Evolutionary conservation across 148 eudicot species (phyloP).

Genomic region (Diospyros kaki): DNA sequence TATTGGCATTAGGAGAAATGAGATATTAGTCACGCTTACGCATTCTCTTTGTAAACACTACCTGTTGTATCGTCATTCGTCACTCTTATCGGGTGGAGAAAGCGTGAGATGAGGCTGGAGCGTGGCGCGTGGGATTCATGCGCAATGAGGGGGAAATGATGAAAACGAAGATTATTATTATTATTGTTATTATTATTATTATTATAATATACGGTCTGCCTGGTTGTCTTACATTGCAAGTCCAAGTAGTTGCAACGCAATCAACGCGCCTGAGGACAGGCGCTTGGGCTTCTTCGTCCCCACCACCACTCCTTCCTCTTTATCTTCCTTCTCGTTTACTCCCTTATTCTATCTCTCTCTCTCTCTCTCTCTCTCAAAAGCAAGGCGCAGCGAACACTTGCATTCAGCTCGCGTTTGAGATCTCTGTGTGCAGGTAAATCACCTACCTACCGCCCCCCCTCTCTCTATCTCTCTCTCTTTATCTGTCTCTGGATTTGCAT

Average conservation of each 20-base stretch:
- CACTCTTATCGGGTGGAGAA: no score
- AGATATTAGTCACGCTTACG: no score
- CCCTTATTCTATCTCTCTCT: neutral
- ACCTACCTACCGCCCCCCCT: neutral
- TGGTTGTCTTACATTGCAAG: neutral
- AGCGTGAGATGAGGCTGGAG: no score
- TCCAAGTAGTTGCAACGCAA: neutral
- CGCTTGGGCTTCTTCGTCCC: neutral
- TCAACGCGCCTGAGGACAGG: slow-evolving; percentile 1
- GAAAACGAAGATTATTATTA: no score
- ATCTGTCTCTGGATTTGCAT: neutral
- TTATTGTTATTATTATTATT: no score
- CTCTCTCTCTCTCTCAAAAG: neutral
- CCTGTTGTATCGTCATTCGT: no score
- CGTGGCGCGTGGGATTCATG: no score
- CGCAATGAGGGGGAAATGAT: no score
- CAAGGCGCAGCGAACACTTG: neutral
- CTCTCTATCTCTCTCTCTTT: slow-evolving; percentile 1
- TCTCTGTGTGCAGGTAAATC: slow-evolving; percentile 9
- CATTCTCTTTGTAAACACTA: no score
- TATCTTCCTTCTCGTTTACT: slow-evolving; percentile 1
- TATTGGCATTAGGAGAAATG: no score
- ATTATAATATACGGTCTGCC: no score
- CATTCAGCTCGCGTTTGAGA: slow-evolving; percentile 8
- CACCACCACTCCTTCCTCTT: neutral